Percentiles rank a stretch among this genome's conserved stretches.
These are phyloP conservation scores for Aspergillus puulaauensis DNA, from an alignment of 2,329 filamentous ascomycete genomes.

Conservation along the genomic window DNA sequence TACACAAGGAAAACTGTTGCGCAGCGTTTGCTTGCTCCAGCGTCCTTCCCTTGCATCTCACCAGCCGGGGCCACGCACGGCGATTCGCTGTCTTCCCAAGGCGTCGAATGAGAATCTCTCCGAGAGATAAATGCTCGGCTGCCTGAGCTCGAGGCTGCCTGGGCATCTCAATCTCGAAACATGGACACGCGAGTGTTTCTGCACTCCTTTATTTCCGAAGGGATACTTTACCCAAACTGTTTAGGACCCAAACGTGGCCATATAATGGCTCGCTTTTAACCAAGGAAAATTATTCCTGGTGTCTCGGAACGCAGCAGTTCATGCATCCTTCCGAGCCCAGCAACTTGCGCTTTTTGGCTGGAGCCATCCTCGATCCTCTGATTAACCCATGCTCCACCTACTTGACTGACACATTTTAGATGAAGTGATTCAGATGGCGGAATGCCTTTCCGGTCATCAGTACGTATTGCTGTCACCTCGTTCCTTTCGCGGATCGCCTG, in stretches of 20 bases:
- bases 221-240: not conserved
- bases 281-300: not conserved
- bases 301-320: conserved; percentile 1
- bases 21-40: conserved; percentile 8
- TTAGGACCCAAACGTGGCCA: not conserved
- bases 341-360: not conserved
- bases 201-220: conserved; percentile 1
- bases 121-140: conserved; percentile 4
- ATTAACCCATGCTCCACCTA: not conserved
- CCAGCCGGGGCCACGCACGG: not conserved
- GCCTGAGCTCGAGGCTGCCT: not conserved
- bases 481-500: not conserved
- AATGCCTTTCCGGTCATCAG: not conserved
- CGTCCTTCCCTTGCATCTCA: conserved; percentile 4
- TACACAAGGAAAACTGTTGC: conserved; percentile 5
- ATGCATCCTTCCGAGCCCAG: not conserved
- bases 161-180: not conserved
- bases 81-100: conserved; percentile 3
- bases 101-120: conserved; percentile 6
- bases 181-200: not conserved
- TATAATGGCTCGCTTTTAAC: not conserved
- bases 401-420: not conserved
- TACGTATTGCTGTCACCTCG: not conserved
- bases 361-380: not conserved
- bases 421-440: not conserved